Base-by-base conservation (phyloP, 2,329 filamentous ascomycete genomes). In the Dryadomyces quercus-mongolicae region DNA sequence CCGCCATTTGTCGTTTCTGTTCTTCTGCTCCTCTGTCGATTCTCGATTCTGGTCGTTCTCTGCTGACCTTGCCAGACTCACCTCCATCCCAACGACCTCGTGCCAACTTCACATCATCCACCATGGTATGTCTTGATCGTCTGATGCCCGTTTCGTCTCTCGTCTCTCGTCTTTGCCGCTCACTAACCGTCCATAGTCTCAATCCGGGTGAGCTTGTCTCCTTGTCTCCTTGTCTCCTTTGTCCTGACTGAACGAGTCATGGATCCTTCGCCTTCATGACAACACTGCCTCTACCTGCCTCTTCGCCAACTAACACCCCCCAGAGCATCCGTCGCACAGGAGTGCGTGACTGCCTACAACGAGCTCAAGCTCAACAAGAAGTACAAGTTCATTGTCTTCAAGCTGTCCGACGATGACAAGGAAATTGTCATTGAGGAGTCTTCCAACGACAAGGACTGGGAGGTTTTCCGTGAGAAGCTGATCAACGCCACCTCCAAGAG, bases 321-420 rank as follows among this genome's bases (percentile, higher is more conserved):
- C 71, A 90, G 86, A 78, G 85, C 86, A 63, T 77, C 77, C 68
- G 82, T 90, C 65, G 73, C 78, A 61, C 77, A 80, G 67, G 85
- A 91, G 57, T 90, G 86, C 79, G 80, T 82, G 68, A 68, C 69
- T 62, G 71, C 74, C 57, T 92, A 85, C 80, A 89, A 91, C 71
- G 84, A 91, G 63, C 80, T 92, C 62, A 92, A 92, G 81, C 82
- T 90, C 63, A 77, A 73, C 72, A 90, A 90, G 74, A 82, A 81
- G 75, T 77, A 82, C 75, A 91, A 89, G 74, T 94, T 81, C 79
- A 85, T 93, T 74, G 82, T 93, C 77, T 92, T 81, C 84, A 89
- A 90, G 79, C 82, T 93, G 68, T 85, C 83, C 61, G 86, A 91
- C 71, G 80, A 90, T 76, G 82, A 83, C 78, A 88, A 85, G 73